A percentile compares a stretch with the other conserved stretches of the same genome.
Evolutionary conservation across 345 rosid species (phyloP).

Genomic region (Aquilaria malaccensis): DNA sequence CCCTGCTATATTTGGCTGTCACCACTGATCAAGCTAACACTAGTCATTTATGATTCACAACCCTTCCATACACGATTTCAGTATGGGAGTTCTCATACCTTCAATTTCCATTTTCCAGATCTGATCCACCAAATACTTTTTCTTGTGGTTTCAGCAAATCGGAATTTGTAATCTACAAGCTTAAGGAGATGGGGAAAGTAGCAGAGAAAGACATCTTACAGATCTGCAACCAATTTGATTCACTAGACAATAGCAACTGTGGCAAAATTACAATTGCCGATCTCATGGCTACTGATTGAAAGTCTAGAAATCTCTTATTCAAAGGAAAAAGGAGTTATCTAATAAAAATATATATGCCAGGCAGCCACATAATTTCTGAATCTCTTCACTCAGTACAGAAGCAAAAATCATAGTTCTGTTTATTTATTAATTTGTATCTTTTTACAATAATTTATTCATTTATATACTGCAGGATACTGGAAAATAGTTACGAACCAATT

Average conservation of each 20-base stretch:
- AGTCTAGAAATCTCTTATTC: constrained; percentile 1
- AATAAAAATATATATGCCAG: not conserved
- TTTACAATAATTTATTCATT: too few species aligned
- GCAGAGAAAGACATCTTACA: constrained; percentile 49
- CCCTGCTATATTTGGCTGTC: too few species aligned
- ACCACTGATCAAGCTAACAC: too few species aligned
- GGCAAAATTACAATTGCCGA: constrained; percentile 56
- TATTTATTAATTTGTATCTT: too few species aligned
- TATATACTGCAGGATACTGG: not conserved
- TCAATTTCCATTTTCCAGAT: too few species aligned
- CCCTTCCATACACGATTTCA: too few species aligned
- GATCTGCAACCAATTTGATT: constrained; percentile 49
- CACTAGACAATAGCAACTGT: constrained; percentile 29
- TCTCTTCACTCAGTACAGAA: constrained; percentile 9
- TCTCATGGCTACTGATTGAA: constrained; percentile 35
- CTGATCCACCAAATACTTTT: not conserved
- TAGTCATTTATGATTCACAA: too few species aligned
- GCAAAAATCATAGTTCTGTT: not conserved
- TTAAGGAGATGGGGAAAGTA: constrained; percentile 71
- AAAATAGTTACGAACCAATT: not conserved
- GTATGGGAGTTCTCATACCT: too few species aligned
- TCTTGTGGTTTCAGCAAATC: constrained; percentile 47
- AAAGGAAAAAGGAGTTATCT: not conserved
- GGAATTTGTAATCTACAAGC: constrained; percentile 62
- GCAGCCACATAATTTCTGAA: not conserved